Evolutionary conservation across 2,329 filamentous ascomycete genomes (phyloP).

Genomic region (Sclerotinia borealis): DNA sequence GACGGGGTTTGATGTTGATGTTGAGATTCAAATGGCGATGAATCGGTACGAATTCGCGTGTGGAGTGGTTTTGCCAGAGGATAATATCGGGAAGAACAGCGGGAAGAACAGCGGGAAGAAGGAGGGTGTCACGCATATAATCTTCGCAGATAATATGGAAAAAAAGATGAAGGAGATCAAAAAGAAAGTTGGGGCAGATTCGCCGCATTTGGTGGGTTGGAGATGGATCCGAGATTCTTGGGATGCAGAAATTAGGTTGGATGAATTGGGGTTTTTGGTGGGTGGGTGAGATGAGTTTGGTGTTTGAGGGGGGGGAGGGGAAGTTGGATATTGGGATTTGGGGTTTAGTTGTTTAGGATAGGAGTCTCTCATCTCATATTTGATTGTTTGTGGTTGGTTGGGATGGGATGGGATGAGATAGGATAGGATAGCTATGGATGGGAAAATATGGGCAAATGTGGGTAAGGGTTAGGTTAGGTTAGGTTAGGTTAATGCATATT

Average conservation of each 20-base stretch:
- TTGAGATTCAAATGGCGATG: constrained; percentile 41
- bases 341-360: too few relatives aligned
- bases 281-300: neutral
- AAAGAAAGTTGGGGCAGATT: constrained; percentile 38
- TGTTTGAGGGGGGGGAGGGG: too few relatives aligned
- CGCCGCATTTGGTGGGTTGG: constrained; percentile 60
- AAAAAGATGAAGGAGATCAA: constrained; percentile 36
- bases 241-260: constrained; percentile 68
- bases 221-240: constrained; percentile 78
- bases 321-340: too few relatives aligned
- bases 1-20: constrained; percentile 27
- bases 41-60: constrained; percentile 64
- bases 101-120: constrained; percentile 48
- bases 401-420: too few relatives aligned
- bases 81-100: constrained; percentile 34
- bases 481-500: too few relatives aligned
- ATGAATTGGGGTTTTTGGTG: constrained; percentile 60
- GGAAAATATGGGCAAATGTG: too few relatives aligned
- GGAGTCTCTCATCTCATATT: too few relatives aligned
- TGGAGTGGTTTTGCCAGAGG: constrained; percentile 43
- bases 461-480: too few relatives aligned
- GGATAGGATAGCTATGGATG: too few relatives aligned
- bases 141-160: constrained; percentile 45
- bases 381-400: too few relatives aligned
- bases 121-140: constrained; percentile 62